Percentiles rank a stretch among this genome's conserved stretches.
These are phyloP conservation scores for Clavaria fumosa DNA, from an alignment of 768 basidiomycete genomes.

Conservation along the genomic window DNA sequence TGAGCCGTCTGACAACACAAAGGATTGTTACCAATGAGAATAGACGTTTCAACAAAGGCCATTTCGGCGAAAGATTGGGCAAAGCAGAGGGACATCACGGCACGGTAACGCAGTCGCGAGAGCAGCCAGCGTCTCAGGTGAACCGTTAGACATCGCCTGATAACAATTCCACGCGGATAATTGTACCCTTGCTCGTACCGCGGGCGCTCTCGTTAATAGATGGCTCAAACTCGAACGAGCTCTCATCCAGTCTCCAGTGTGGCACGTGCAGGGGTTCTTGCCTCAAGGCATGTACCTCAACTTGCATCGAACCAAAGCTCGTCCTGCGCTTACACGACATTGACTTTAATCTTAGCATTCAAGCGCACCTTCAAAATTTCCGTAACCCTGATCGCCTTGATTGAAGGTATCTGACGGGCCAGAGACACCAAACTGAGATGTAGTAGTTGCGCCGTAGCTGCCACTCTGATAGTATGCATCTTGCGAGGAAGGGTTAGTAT, in stretches of 20 bases:
- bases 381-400: slow-evolving; percentile 50
- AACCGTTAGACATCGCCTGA: too few relatives aligned
- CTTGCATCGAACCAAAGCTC: slow-evolving; percentile 23
- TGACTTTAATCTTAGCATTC: slow-evolving; percentile 44
- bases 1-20: slow-evolving; percentile 46
- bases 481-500: slow-evolving; percentile 48
- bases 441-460: slow-evolving; percentile 36
- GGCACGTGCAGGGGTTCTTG: slow-evolving; percentile 25
- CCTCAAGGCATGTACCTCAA: slow-evolving; percentile 43
- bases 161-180: slow-evolving; percentile 9
- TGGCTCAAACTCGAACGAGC: slow-evolving; percentile 27
- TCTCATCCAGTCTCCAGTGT: slow-evolving; percentile 8
- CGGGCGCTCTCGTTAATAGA: slow-evolving; percentile 32
- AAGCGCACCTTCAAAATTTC: slow-evolving; percentile 77
- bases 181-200: too few relatives aligned
- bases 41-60: slow-evolving; percentile 12
- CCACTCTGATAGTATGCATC: slow-evolving; percentile 57
- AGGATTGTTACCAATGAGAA: slow-evolving; percentile 36
- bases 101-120: slow-evolving; percentile 23
- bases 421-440: slow-evolving; percentile 37
- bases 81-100: slow-evolving; percentile 30
- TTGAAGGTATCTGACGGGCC: slow-evolving; percentile 33
- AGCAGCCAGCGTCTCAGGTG: slow-evolving; percentile 14
- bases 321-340: slow-evolving; percentile 27
- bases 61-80: slow-evolving; percentile 19